phyloP scores from a whole-genome alignment of 352 stramenopile species.

The Globisporangium uncinulatum region DNA sequence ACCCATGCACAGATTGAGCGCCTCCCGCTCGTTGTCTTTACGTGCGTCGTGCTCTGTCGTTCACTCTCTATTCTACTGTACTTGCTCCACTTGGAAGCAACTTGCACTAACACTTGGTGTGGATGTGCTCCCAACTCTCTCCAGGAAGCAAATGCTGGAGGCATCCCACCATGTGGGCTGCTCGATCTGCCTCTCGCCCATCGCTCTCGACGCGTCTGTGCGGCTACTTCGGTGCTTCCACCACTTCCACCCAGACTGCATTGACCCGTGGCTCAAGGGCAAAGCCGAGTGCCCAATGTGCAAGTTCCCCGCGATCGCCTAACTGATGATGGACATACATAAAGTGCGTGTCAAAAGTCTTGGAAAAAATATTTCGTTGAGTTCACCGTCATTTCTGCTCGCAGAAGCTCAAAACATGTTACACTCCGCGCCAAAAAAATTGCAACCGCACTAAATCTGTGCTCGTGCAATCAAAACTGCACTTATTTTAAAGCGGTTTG shows the following conservation, averaged over 20 bases:
- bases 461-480: too few relatives aligned
- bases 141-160: conserved; percentile 58
- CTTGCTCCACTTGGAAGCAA: neutral
- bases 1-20: conserved; percentile 49
- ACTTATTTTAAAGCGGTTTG: too few relatives aligned
- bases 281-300: conserved; percentile 75
- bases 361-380: too few relatives aligned
- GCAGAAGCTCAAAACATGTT: too few relatives aligned
- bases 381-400: too few relatives aligned
- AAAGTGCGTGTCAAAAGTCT: too few relatives aligned
- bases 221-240: conserved; percentile 79
- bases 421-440: too few relatives aligned
- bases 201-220: conserved; percentile 32
- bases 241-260: conserved; percentile 67
- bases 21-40: conserved; percentile 52
- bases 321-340: conserved; percentile 2
- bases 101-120: neutral
- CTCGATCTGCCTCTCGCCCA: conserved; percentile 57
- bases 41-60: conserved; percentile 32
- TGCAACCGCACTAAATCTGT: too few relatives aligned
- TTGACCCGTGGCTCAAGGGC: conserved; percentile 69
- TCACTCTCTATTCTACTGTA: neutral
- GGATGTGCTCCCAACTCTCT: neutral
- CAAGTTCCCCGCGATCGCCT: conserved; percentile 67
- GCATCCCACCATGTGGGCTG: conserved; percentile 46